These are phyloP conservation scores for Hyaloraphidium curvatum DNA, from an alignment of 192 early-diverging fungal genomes.

Conservation along the genomic window DNA sequence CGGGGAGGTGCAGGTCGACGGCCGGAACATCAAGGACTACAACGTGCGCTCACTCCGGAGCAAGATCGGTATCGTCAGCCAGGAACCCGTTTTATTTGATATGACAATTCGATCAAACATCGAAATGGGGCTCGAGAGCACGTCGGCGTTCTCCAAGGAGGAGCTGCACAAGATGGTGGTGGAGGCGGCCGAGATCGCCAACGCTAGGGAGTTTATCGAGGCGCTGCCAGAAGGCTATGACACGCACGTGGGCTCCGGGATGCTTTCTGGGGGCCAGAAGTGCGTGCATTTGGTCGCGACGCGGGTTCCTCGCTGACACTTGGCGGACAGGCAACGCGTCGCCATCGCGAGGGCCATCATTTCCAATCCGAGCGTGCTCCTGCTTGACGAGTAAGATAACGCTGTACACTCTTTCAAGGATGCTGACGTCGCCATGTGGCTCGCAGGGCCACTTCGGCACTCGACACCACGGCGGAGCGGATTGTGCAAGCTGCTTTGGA, in stretches of 20 bases:
- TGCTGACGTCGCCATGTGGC: not conserved
- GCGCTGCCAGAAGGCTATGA: constrained; percentile 71
- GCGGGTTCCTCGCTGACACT: not conserved
- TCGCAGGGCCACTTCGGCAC: constrained; percentile 48
- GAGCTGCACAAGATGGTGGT: constrained; percentile 1
- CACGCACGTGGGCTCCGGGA: constrained; percentile 60
- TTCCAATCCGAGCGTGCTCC: constrained; percentile 64
- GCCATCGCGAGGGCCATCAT: constrained; percentile 84
- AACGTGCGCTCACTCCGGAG: constrained; percentile 47
- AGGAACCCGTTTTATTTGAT: constrained; percentile 57
- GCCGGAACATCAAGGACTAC: constrained; percentile 29
- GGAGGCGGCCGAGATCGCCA: constrained; percentile 31
- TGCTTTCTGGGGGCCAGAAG: constrained; percentile 76
- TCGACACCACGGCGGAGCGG: constrained; percentile 55
- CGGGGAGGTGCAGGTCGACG: constrained; percentile 39
- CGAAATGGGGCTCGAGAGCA: not conserved
- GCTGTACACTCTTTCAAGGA: constrained; percentile 3
- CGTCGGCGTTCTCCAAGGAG: not conserved
- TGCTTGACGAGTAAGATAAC: constrained; percentile 63
- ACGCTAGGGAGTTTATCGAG: constrained; percentile 67
- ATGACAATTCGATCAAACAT: not conserved
- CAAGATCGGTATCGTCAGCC: constrained; percentile 75
- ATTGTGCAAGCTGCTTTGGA: constrained; percentile 70
- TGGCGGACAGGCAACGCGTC: constrained; percentile 69
- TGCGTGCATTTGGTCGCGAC: not conserved